phyloP scores from a whole-genome alignment of 257 asterid species.

The Thymus quinquecostatus region DNA sequence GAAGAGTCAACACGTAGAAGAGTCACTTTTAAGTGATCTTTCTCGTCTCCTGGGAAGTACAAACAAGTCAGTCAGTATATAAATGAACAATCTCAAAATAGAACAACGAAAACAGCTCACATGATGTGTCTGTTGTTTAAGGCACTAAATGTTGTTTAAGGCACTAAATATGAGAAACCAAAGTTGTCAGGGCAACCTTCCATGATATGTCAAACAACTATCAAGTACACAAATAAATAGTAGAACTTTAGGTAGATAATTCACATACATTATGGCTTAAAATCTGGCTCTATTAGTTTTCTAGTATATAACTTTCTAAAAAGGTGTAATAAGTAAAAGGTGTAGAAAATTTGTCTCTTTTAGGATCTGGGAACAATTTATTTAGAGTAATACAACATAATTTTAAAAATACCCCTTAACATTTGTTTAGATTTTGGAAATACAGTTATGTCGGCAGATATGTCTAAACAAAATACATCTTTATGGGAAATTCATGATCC shows the following conservation, averaged over 20 bases:
- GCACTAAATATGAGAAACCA: constrained; percentile 1
- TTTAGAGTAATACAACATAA: not conserved
- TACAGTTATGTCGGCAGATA: not conserved
- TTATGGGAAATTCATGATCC: not conserved
- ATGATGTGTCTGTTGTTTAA: constrained; percentile 9
- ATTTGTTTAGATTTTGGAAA: not conserved
- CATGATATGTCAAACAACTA: constrained; percentile 16
- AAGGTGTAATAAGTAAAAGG: too few relatives aligned
- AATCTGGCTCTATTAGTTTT: not conserved
- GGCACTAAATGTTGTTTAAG: not conserved
- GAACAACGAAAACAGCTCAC: constrained; percentile 19
- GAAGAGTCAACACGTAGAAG: constrained; percentile 97
- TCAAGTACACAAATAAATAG: constrained; percentile 17
- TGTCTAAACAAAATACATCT: not conserved
- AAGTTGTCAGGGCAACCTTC: constrained; percentile 14
- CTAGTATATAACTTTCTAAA: constrained; percentile 2
- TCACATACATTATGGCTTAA: not conserved
- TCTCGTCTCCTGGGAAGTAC: constrained; percentile 77
- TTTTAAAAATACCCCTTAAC: not conserved
- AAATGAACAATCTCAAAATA: constrained; percentile 19
- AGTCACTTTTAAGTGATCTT: constrained; percentile 98
- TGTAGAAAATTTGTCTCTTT: too few relatives aligned
- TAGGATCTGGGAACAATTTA: not conserved
- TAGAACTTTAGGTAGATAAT: constrained; percentile 17
- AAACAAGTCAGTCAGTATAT: constrained; percentile 35